Base-by-base conservation (phyloP, 2,329 filamentous ascomycete species). In the Macrophomina phaseolina region DNA sequence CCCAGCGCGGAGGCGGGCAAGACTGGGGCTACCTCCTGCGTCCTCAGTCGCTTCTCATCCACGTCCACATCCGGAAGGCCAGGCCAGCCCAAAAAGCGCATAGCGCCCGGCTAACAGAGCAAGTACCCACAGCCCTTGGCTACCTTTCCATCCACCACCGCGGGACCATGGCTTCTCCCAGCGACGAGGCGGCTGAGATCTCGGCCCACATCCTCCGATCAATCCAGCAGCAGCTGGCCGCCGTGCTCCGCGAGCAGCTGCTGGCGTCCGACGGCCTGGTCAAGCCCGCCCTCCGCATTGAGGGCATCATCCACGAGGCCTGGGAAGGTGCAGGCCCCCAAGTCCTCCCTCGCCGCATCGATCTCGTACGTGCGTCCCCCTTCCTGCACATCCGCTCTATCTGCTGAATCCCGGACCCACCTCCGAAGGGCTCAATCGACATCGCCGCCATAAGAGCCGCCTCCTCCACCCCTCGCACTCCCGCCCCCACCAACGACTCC, bases 241-340 rank as follows among this genome's bases (percentile, higher is more conserved):
- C 16, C 3, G 28, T 46, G 18, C 61, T 64, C 18, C 61, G 42
- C 48, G 48, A 64, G 34, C 58, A 62, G 30, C 45, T 62, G 9
- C 42, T 62, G 9, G 58, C 45, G n/a, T 45, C 48, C 6, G 61
- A 30, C 16, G 28, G 48, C 61, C 48, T 64, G 4, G 28, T 53
- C 5, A 64, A 45, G 30, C 61, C 48, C 7, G 45, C 38, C 9
- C 61, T 64, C 34, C 34, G 40, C 8, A 28, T 64, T 18, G 61
- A 64, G 48, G 61, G 61, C 48, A 23, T 42, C 38, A 64, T 64
- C 49, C 61, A 53, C 23, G 61, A 64, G 23, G 61, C 45, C 49
- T 62, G 32, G 30, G 58, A 62, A 12, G 58, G 58, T 45, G 61
- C 61, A 16, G 32, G 28, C 8, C 14, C 40, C 4, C 56, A n/a